Evolutionary conservation across 352 stramenopile genomes (phyloP).

Genomic region (Globisporangium recalcitrans): DNA sequence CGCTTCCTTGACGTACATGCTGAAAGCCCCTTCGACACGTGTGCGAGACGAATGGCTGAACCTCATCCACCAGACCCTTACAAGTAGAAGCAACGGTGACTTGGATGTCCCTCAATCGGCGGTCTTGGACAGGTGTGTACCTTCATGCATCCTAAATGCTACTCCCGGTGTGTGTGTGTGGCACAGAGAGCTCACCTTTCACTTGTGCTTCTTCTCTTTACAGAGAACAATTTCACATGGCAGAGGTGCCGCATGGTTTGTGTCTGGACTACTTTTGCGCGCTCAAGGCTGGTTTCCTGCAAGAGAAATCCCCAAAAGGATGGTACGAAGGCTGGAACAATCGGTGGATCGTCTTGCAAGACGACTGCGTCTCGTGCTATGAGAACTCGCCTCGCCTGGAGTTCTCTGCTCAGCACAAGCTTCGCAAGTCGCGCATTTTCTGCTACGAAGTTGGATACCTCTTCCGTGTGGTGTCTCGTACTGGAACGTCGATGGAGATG

Average conservation of each 20-base stretch:
- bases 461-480: conserved; percentile 67
- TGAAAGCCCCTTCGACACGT: conserved; percentile 62
- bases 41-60: conserved; percentile 68
- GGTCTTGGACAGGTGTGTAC: conserved; percentile 7
- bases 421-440: conserved; percentile 60
- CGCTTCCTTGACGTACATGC: conserved; percentile 32
- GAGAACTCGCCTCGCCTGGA: conserved; percentile 75
- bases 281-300: conserved; percentile 61
- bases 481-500: conserved; percentile 72
- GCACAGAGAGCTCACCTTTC: background rate
- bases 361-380: conserved; percentile 68
- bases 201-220: background rate
- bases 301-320: conserved; percentile 66
- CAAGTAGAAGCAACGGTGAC: conserved; percentile 13
- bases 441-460: conserved; percentile 72
- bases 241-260: conserved; percentile 51
- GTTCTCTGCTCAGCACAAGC: conserved; percentile 65
- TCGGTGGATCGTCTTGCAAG: conserved; percentile 78
- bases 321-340: conserved; percentile 85
- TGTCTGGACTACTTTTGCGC: conserved; percentile 80
- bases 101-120: background rate
- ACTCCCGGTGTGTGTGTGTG: background rate
- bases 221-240: conserved; percentile 26
- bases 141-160: background rate
- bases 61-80: conserved; percentile 41